Base-by-base conservation (phyloP, 352 stramenopile species). In the Pythium dissimile region DNA sequence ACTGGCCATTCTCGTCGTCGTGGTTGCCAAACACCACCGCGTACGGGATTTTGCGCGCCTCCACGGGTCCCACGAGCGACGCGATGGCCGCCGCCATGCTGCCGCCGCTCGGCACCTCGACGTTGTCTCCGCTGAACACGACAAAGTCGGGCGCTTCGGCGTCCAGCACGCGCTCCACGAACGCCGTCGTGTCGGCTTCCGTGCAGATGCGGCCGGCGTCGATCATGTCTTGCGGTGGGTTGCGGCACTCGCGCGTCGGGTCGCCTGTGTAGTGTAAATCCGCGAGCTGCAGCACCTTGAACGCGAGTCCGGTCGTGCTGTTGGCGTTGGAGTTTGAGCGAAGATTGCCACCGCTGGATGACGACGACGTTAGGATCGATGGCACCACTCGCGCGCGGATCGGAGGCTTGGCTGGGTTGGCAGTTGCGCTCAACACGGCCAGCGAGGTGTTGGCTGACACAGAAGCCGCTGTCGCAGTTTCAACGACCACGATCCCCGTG, bases 11-110 rank as follows among this genome's bases (percentile, higher is more conserved):
- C 34, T 81, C 72, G 28, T 87, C 62, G 47, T 87, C 77, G 44
- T 87, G 77, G 55, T 87, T 87, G 34, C 77, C 77, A 37, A 87
- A 80, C 8, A 87, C 64, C 55, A 84, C 75, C 5, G 65, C 67
- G 47, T 80, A 87, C 24, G 74, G 72, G 20, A 85, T 82, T 20
- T 62, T 57, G 5, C 77, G 72, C 1, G 61, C 38, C 31, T 84
- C 74, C 9, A 69, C 72, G 1, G 61, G 51, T 43, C 44, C 56
- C 3, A 66, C 70, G 1, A 79, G 66, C 1, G 58, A 55, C 18
- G 77, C 65, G n/a, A 88, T 69, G 0, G 77, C 73, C 30, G 63
- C 3, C 16, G 60, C n/a, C 28, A 63, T 52, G 59, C 70, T 5
- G 41, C 62, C 20, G 2, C 28, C 31, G 0, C 27, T 46, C 12